Evolutionary conservation across 495 filamentous ascomycete genomes (phyloP).

Genomic region (Tuber umbilicatum): DNA sequence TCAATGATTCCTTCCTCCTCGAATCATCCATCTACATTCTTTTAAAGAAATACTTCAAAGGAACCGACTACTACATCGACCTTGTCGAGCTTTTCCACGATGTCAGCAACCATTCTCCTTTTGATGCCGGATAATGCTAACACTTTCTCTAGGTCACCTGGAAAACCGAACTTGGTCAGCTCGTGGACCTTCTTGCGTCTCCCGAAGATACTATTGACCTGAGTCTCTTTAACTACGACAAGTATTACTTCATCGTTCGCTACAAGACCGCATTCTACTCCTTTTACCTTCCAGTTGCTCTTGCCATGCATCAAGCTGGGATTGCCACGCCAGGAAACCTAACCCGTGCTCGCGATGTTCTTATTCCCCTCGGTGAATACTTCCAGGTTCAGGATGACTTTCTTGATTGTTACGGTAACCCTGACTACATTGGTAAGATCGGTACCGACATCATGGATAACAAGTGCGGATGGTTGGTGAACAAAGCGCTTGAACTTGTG

Average conservation of each 20-base stretch:
- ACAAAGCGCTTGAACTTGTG: constrained; percentile 75
- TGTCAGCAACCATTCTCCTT: constrained; percentile 41
- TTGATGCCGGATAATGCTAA: background rate
- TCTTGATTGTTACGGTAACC: constrained; percentile 92
- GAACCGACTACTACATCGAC: constrained; percentile 77
- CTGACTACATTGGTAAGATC: constrained; percentile 89
- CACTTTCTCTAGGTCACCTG: constrained; percentile 49
- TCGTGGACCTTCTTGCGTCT: constrained; percentile 89
- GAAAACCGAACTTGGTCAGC: constrained; percentile 90
- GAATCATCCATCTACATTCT: constrained; percentile 83
- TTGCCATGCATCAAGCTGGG: constrained; percentile 74
- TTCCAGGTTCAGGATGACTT: constrained; percentile 99
- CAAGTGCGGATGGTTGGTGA: constrained; percentile 97
- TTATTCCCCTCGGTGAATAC: constrained; percentile 98
- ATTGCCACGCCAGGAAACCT: constrained; percentile 78
- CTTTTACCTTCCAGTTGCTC: constrained; percentile 96
- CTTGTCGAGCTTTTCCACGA: constrained; percentile 95
- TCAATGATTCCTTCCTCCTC: constrained; percentile 97
- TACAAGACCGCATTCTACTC: constrained; percentile 99
- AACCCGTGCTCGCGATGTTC: constrained; percentile 75
- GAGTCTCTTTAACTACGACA: constrained; percentile 85
- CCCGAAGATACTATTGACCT: constrained; percentile 88
- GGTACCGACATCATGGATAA: constrained; percentile 98
- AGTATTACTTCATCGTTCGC: constrained; percentile 97
- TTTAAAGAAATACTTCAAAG: constrained; percentile 85